A percentile compares a stretch with the other conserved stretches of the same genome.
These are phyloP conservation scores for Acorus gramineus DNA, from an alignment of 106 monocot genomes.

Conservation along the genomic window DNA sequence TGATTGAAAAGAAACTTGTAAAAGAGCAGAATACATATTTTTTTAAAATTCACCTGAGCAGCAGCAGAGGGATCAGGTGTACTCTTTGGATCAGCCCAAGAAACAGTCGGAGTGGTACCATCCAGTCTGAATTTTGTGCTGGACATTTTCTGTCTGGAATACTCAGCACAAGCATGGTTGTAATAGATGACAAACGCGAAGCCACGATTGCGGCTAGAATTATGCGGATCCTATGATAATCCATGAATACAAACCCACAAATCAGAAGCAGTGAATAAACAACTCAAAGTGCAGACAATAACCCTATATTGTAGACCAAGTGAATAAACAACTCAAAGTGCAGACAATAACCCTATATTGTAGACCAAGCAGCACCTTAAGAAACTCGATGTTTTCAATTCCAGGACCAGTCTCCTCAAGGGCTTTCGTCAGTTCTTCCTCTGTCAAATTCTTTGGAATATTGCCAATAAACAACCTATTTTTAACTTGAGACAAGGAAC, in stretches of 20 bases:
- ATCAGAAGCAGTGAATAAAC: background rate
- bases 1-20: background rate
- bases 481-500: conserved; percentile 89
- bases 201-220: conserved; percentile 84
- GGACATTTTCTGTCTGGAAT: conserved; percentile 79
- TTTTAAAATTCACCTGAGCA: conserved; percentile 47
- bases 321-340: background rate
- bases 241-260: background rate
- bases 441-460: conserved; percentile 80
- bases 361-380: conserved; percentile 50
- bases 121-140: conserved; percentile 71
- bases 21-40: background rate
- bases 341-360: background rate
- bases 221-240: conserved; percentile 68
- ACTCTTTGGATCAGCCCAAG: conserved; percentile 95
- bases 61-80: conserved; percentile 74
- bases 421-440: conserved; percentile 75
- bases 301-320: background rate
- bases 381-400: conserved; percentile 81
- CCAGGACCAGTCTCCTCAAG: conserved; percentile 84
- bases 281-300: background rate
- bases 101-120: conserved; percentile 75
- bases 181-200: conserved; percentile 96
- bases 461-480: conserved; percentile 90
- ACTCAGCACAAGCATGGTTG: conserved; percentile 97